Conservation (phyloP, 495 filamentous ascomycete genomes). For the Xylaria acuta region DNA sequence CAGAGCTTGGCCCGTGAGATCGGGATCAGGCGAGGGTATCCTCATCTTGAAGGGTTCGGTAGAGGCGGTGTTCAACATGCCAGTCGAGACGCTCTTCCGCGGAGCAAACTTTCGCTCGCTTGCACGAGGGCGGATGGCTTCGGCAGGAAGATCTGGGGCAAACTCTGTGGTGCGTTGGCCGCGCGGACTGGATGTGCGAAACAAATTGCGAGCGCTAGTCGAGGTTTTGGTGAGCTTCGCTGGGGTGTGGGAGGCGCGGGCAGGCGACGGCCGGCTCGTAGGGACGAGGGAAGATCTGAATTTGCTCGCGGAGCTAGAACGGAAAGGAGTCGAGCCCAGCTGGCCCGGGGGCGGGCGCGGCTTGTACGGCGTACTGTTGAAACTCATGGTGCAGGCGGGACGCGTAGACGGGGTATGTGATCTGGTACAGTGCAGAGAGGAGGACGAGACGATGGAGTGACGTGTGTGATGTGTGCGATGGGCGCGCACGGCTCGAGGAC, state of each 20-base stretch:
- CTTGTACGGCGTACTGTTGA: constrained; percentile 37
- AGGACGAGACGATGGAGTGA: not conserved
- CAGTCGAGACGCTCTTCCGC: constrained; percentile 37
- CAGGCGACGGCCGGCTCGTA: constrained; percentile 31
- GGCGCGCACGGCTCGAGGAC: constrained; percentile 11
- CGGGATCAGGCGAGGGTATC: constrained; percentile 52
- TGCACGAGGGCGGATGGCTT: constrained; percentile 29
- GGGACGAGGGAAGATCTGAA: constrained; percentile 42
- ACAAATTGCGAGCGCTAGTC: constrained; percentile 40
- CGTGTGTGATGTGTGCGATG: not conserved
- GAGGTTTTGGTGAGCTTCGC: constrained; percentile 28
- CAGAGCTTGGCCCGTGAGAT: constrained; percentile 54
- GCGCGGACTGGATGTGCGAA: constrained; percentile 47
- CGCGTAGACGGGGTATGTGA: not conserved
- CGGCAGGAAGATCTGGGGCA: constrained; percentile 44
- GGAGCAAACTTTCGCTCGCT: constrained; percentile 35
- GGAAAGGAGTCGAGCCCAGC: constrained; percentile 42
- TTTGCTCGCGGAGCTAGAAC: constrained; percentile 37
- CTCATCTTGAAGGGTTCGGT: constrained; percentile 55
- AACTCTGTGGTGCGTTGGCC: constrained; percentile 41
- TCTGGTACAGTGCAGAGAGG: not conserved
- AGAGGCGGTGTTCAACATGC: constrained; percentile 44
- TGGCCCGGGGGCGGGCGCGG: constrained; percentile 39
- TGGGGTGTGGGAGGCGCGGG: constrained; percentile 24
- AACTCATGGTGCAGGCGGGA: constrained; percentile 31